phyloP scores from a whole-genome alignment of 768 basidiomycete genomes.

The Ramaria sp. region DNA sequence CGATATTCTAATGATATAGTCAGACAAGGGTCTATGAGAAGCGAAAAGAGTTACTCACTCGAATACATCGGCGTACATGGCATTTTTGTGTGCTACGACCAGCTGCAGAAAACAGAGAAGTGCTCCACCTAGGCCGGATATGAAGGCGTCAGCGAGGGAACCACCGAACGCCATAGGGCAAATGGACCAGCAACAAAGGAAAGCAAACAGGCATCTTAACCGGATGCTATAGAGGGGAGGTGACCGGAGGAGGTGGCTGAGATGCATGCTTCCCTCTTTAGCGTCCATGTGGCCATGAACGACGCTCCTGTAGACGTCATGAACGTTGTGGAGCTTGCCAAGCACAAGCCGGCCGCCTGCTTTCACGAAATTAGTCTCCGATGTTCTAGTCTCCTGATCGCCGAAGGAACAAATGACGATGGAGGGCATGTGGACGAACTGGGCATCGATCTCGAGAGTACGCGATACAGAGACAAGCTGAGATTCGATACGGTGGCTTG shows the following conservation, averaged over 20 bases:
- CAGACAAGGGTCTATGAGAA: slow-evolving; percentile 6
- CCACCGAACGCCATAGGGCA: slow-evolving; percentile 81
- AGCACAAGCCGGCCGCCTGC: slow-evolving; percentile 68
- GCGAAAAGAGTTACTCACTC: slow-evolving; percentile 45
- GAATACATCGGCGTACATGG: slow-evolving; percentile 83
- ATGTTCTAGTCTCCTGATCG: slow-evolving; percentile 32
- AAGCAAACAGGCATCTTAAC: slow-evolving; percentile 58
- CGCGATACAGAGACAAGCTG: slow-evolving; percentile 82
- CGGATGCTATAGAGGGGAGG: slow-evolving; percentile 53
- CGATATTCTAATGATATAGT: slow-evolving; percentile 47
- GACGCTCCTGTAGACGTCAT: slow-evolving; percentile 75
- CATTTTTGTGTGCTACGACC: slow-evolving; percentile 60
- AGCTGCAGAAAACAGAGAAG: slow-evolving; percentile 63
- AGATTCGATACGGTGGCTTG: too few relatives aligned
- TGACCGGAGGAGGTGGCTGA: slow-evolving; percentile 52
- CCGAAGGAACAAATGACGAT: slow-evolving; percentile 27
- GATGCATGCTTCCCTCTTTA: slow-evolving; percentile 52
- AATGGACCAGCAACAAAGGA: slow-evolving; percentile 64
- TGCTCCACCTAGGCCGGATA: slow-evolving; percentile 62
- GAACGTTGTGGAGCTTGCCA: slow-evolving; percentile 76
- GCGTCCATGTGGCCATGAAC: slow-evolving; percentile 90
- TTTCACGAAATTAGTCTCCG: slow-evolving; percentile 66
- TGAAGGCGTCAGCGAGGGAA: slow-evolving; percentile 76
- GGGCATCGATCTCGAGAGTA: slow-evolving; percentile 84
- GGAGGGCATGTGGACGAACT: slow-evolving; percentile 78